Base-by-base conservation (phyloP, 257 asterid genomes). In the Echium plantagineum region DNA sequence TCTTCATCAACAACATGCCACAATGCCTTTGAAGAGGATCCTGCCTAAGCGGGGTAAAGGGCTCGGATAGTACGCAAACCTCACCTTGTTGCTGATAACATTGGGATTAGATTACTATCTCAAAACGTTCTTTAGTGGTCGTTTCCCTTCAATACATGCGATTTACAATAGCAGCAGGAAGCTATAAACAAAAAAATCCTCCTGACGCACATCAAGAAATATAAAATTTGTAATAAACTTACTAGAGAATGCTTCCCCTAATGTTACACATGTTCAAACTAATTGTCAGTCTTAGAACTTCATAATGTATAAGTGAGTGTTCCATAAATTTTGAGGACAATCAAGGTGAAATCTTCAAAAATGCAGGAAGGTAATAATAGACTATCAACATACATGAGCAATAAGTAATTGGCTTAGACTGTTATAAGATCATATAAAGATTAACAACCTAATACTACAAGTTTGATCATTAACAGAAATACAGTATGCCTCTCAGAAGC, bases 391-490 rank as follows among this genome's bases (percentile, higher is more conserved):
- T 10, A 13, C 16, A 10, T 42, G 16, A 42, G 49, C 13, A 42
- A 42, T 12, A 12, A 12, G 49, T 42, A 42, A 42, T 42, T 10
- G 49, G 17, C 49, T 42, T 42, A 42, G 15, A 4, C 48, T 9
- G 15, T 42, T 42, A 42, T 42, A 42, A 42, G 16, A 42, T 42
- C 49, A 42, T 42, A 42, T 16, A 7, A 42, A 42, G 49, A 42
- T 68, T 63, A 74, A 75, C 78, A 69, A 79, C 88, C 94, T 86
- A 85, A 46, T 77, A 81, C 79, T 79, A 76, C 81, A 75, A 76
- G 85, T 77, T 83, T 71, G 75, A 83, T 77, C 87, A 87, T 59
- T 62, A 82, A 79, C 93, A 84, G 87, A 80, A 81, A 80, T 85
- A 90, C 96, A 91, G 61, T 66, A 93, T 82, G 88, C 85, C 79